Conservation (phyloP, 2,329 filamentous ascomycete genomes). For the Exophiala sp. region DNA sequence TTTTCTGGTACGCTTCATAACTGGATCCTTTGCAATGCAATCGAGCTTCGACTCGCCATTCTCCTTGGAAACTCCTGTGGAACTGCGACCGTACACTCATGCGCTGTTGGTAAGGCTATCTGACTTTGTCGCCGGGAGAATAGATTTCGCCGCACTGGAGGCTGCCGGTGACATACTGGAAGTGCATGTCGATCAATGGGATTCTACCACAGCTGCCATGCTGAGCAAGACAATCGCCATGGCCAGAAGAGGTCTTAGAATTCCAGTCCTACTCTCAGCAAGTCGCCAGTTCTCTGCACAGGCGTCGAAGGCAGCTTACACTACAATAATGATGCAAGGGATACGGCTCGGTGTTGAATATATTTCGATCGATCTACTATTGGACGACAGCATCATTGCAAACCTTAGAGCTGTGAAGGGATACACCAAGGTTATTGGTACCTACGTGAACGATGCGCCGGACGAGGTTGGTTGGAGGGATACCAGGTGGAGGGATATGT, state of each 20-base stretch:
- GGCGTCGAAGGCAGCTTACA: constrained; percentile 28
- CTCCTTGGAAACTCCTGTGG: constrained; percentile 55
- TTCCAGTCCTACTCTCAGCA: constrained; percentile 42
- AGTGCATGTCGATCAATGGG: constrained; percentile 55
- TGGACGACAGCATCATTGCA: constrained; percentile 32
- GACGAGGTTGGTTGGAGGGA: constrained; percentile 18
- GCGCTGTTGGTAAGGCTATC: constrained; percentile 38
- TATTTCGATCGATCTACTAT: constrained; percentile 35
- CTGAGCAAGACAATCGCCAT: constrained; percentile 53
- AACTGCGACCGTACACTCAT: constrained; percentile 48
- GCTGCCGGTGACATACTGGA: constrained; percentile 56
- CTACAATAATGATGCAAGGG: constrained; percentile 37
- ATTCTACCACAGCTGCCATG: constrained; percentile 44
- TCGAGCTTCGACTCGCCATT: constrained; percentile 56
- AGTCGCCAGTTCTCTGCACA: constrained; percentile 5
- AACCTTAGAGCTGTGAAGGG: constrained; percentile 31
- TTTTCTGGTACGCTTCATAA: constrained; percentile 54
- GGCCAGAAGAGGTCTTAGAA: constrained; percentile 51
- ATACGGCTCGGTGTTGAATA: constrained; percentile 40
- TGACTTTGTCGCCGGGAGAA: constrained; percentile 31
- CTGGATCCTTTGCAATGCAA: constrained; percentile 46
- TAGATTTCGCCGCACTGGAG: constrained; percentile 50
- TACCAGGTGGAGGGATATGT: constrained; percentile 17
- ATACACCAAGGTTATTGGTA: constrained; percentile 39
- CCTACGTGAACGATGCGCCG: constrained; percentile 25